A percentile compares a stretch with the other conserved stretches of the same genome.
Conservation (phyloP, 345 rosid genomes). For the Gynandropsis gynandra region DNA sequence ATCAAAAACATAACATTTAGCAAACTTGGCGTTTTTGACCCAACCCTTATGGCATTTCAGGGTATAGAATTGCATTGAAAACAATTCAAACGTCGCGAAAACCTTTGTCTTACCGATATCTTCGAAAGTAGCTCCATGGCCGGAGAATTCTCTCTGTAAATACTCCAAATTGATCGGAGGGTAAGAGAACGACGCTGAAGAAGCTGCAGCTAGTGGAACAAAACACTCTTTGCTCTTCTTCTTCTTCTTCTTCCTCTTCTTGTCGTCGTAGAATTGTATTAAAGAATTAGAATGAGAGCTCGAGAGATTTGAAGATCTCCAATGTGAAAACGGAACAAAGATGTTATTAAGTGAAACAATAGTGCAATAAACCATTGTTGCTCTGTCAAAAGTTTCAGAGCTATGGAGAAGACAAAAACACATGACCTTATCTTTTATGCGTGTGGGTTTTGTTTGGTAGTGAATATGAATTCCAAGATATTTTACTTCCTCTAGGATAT, state of each 20-base stretch:
- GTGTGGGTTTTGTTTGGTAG: neutral
- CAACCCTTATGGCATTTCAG: no score
- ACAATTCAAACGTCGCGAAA: no score
- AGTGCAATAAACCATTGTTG: conserved; percentile 21
- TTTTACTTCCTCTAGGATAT: neutral
- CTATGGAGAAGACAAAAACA: neutral
- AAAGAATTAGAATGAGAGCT: conserved; percentile 18
- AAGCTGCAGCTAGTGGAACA: conserved; percentile 17
- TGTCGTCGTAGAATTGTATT: neutral
- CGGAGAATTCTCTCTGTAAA: conserved; percentile 59
- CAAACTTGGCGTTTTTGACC: no score
- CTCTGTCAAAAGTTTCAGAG: conserved; percentile 5
- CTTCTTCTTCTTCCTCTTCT: neutral
- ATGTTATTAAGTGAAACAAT: conserved; percentile 4
- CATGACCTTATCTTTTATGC: conserved; percentile 25
- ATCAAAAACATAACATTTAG: neutral
- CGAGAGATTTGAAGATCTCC: conserved; percentile 9
- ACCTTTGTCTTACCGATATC: conserved; percentile 36
- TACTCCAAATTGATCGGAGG: conserved; percentile 55
- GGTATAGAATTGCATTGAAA: no score
- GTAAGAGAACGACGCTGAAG: conserved; percentile 46
- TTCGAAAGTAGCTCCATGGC: conserved; percentile 73
- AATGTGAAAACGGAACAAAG: neutral
- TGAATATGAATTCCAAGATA: neutral
- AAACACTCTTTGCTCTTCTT: conserved; percentile 4